These are phyloP conservation scores for Vitis rupestris DNA, from an alignment of 164 flowering plant species.

Conservation along the genomic window DNA sequence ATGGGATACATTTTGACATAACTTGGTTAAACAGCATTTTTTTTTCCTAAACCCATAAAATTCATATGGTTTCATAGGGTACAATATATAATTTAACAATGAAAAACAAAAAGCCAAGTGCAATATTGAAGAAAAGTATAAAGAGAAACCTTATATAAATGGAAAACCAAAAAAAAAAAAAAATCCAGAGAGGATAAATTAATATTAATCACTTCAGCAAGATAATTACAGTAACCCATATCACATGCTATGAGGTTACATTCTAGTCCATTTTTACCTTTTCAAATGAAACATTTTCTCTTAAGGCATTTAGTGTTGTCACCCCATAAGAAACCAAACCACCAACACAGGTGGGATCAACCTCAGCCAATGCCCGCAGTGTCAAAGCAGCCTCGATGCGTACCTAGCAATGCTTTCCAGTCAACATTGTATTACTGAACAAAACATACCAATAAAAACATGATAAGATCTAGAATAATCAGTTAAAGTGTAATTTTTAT, in stretches of 20 bases:
- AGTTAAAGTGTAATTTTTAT: neutral
- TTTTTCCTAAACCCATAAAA: too few species aligned
- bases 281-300: conserved; percentile 78
- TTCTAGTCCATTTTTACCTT: conserved; percentile 49
- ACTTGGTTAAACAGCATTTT: too few species aligned
- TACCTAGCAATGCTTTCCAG: conserved; percentile 44
- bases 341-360: conserved; percentile 95
- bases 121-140: too few species aligned
- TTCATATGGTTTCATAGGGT: too few species aligned
- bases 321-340: conserved; percentile 87
- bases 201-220: neutral
- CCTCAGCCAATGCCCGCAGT: conserved; percentile 81
- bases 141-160: neutral
- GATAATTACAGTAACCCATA: neutral
- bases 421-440: neutral
- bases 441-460: neutral
- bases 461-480: neutral
- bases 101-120: too few species aligned
- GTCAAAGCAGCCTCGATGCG: conserved; percentile 93
- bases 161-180: neutral
- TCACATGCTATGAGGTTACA: neutral
- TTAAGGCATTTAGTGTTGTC: conserved; percentile 76
- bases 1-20: too few species aligned
- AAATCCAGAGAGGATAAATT: neutral
- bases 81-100: too few species aligned